A percentile compares a stretch with the other conserved stretches of the same genome.
These are phyloP conservation scores for Thuidium tamariscinum DNA, from an alignment of 225 moss, liverwort and hornwort genomes.

Conservation along the genomic window DNA sequence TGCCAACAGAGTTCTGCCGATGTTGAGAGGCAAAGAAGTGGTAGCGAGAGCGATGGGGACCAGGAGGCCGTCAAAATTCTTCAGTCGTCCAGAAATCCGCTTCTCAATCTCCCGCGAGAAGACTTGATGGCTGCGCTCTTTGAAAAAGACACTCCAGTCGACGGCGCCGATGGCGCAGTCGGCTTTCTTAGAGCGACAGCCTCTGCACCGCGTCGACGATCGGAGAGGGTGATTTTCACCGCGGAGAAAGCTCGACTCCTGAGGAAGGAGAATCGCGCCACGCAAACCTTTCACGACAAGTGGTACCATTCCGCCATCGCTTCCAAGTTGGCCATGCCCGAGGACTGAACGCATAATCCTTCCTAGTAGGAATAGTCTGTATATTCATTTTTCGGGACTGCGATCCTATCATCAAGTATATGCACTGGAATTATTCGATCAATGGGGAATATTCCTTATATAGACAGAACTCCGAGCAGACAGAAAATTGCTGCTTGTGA, in stretches of 20 bases:
- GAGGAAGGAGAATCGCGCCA: conserved; percentile 44
- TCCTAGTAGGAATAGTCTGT: not conserved
- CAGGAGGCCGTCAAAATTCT: conserved; percentile 17
- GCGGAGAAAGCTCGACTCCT: conserved; percentile 65
- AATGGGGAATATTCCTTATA: not conserved
- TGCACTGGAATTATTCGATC: not conserved
- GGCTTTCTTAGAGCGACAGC: not conserved
- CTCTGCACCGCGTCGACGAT: not conserved
- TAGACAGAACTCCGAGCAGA: conserved; percentile 5
- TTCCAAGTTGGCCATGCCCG: conserved; percentile 50
- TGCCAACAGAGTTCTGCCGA: not conserved
- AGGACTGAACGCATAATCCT: not conserved
- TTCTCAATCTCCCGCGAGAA: conserved; percentile 45
- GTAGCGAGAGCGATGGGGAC: not conserved
- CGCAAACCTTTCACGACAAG: conserved; percentile 56
- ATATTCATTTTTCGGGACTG: conserved; percentile 2
- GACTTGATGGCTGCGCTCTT: conserved; percentile 24
- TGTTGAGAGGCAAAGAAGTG: not conserved
- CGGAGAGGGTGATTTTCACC: conserved; percentile 36
- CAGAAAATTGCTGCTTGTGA: conserved; percentile 3
- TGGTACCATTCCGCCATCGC: conserved; percentile 89
- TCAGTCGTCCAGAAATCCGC: conserved; percentile 36
- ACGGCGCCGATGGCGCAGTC: not conserved
- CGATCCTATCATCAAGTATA: not conserved
- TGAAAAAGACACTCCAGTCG: not conserved